Percentiles rank a stretch among this genome's conserved stretches.
Evolutionary conservation across 2,329 filamentous ascomycete genomes (phyloP).

Genomic region (Didymella keratinophila): DNA sequence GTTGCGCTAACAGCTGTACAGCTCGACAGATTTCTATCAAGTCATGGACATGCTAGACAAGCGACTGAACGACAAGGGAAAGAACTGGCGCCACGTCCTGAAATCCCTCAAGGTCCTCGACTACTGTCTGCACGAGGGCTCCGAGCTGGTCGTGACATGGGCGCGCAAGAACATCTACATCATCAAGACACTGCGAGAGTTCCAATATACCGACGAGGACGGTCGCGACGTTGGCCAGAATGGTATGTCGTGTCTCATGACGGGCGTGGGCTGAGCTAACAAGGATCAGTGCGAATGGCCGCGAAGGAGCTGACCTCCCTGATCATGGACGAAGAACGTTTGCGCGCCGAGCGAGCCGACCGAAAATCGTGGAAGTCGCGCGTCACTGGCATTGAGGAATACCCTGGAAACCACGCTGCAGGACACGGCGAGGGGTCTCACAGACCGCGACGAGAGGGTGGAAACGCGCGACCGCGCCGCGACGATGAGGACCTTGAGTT

Average conservation of each 20-base stretch:
- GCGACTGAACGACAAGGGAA: slow-evolving; percentile 97
- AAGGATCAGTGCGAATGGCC: slow-evolving; percentile 79
- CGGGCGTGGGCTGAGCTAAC: slow-evolving; percentile 25
- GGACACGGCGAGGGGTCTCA: slow-evolving; percentile 46
- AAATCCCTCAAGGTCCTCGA: slow-evolving; percentile 98
- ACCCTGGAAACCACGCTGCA: slow-evolving; percentile 55
- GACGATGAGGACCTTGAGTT: slow-evolving; percentile 89
- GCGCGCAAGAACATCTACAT: slow-evolving; percentile 98
- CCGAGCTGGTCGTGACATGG: slow-evolving; percentile 96
- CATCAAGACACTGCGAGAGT: slow-evolving; percentile 97
- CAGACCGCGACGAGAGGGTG: slow-evolving; percentile 50
- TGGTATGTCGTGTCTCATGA: slow-evolving; percentile 66
- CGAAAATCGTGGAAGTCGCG: slow-evolving; percentile 96
- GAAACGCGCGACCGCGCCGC: slow-evolving; percentile 52
- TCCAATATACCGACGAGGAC: slow-evolving; percentile 95
- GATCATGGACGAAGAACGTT: slow-evolving; percentile 89
- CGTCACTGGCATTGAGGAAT: slow-evolving; percentile 91
- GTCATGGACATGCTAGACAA: slow-evolving; percentile 99
- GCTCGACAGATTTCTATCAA: slow-evolving; percentile 97
- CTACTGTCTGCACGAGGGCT: slow-evolving; percentile 97
- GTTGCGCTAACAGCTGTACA: slow-evolving; percentile 53
- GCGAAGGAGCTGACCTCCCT: slow-evolving; percentile 94
- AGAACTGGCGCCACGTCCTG: slow-evolving; percentile 98
- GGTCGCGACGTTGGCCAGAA: slow-evolving; percentile 95
- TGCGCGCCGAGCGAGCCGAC: slow-evolving; percentile 88